Conservation (phyloP, 495 filamentous ascomycete species). For the Podospora sp. region DNA sequence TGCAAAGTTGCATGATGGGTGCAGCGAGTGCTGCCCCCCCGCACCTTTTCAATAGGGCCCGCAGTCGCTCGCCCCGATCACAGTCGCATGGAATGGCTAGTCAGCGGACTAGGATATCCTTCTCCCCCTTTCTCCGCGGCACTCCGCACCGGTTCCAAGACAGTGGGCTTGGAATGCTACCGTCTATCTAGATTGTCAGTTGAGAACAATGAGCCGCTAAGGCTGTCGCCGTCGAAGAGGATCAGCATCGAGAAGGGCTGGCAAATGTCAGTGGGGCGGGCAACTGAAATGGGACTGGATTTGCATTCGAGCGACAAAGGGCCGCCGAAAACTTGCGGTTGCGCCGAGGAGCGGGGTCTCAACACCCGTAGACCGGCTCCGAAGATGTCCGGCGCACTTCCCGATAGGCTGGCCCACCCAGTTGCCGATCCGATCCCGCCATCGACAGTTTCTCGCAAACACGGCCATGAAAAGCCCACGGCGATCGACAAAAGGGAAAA, state of each 20-base stretch:
- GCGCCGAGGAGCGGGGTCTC: not conserved
- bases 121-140: not conserved
- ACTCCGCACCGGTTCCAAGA: not conserved
- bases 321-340: not conserved
- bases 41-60: no score
- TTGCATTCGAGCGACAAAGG: not conserved
- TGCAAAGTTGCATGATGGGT: not conserved
- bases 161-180: not conserved
- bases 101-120: not conserved
- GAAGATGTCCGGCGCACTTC: not conserved
- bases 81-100: not conserved
- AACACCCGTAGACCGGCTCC: not conserved
- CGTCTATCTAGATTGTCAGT: no score
- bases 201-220: no score
- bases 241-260: not conserved
- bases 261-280: conserved; percentile 5
- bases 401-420: not conserved
- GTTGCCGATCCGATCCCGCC: not conserved
- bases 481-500: not conserved
- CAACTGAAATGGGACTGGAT: conserved; percentile 2
- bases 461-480: not conserved
- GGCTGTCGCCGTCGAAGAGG: no score
- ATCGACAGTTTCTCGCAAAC: not conserved
- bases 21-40: not conserved
- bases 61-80: no score